Base-by-base conservation (phyloP, 2,329 filamentous ascomycete genomes). In the Fusarium aywerte region DNA sequence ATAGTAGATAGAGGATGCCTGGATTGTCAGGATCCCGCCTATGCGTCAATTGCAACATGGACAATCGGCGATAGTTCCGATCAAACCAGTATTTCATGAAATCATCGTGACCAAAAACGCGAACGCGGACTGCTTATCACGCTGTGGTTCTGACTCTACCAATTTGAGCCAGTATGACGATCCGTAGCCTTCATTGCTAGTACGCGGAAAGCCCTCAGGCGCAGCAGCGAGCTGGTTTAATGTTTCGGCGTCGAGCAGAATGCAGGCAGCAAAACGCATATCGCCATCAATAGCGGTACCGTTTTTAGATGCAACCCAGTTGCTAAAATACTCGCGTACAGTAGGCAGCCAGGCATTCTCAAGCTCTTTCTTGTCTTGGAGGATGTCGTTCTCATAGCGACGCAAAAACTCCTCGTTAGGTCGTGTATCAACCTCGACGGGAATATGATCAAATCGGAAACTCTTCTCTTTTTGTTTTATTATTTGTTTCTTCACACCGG, bases 131-230 rank as follows among this genome's bases (percentile, higher is more conserved):
- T 15, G 43, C 18, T 45, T n/a, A 4, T 45, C 43, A 0, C 8
- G 20, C 21, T 4, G 15, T 7, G 43, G 13, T 7, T 45, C n/a
- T 3, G 23, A 21, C 0, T 48, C 32, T 7, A 36, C 47, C 13
- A 49, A 5, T n/a, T 38, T 49, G n/a, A 49, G n/a, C 33, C 47
- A 49, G 18, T 38, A 49, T n/a, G 25, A 35, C 5, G 13, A 20
- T 25, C 5, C 5, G 21, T 3, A 49, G 12, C 11, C 25, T 29
- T 49, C 23, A 4, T 7, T 5, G 8, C 2, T 16, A 7, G 16
- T 18, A 15, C 5, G 36, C 2, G 6, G 12, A 7, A 39, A 25
- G 2, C 11, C 33, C 10, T 29, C 23, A 6, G 33, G 9, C n/a
- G 13, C 12, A 23, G 35, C 9, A 4, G n/a, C n/a, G 7, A 49